Conservation (phyloP, 768 basidiomycete species). For the Gloeophyllum trabeum region DNA sequence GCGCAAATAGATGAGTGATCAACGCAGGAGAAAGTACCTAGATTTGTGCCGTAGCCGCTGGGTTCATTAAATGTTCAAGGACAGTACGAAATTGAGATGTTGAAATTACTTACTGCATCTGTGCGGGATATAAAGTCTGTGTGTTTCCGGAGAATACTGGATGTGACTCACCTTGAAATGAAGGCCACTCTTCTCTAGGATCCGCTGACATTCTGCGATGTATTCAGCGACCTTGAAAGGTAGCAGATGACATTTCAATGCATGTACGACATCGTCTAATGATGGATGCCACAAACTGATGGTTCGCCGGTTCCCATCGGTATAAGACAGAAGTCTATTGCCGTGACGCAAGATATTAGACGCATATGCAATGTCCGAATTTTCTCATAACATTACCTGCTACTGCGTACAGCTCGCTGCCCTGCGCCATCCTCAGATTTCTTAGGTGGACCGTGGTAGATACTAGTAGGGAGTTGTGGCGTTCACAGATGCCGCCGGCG, state of each 20-base stretch:
- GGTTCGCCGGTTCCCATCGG: constrained; percentile 33
- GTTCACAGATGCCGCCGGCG: too few relatives aligned
- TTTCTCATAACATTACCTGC: constrained; percentile 38
- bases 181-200: constrained; percentile 77
- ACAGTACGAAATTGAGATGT: not conserved
- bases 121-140: not conserved
- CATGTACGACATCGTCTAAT: constrained; percentile 16
- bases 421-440: too few relatives aligned
- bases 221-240: constrained; percentile 54
- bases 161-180: constrained; percentile 55
- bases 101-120: constrained; percentile 55
- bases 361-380: not conserved
- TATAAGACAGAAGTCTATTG: constrained; percentile 79
- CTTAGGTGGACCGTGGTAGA: too few relatives aligned
- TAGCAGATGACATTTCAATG: constrained; percentile 14
- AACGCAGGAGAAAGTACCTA: constrained; percentile 34
- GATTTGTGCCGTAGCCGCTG: constrained; percentile 88
- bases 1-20: not conserved
- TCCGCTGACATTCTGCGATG: constrained; percentile 70
- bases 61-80: constrained; percentile 2
- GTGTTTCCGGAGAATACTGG: constrained; percentile 2
- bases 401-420: constrained; percentile 71
- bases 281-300: constrained; percentile 11
- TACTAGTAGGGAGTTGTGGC: too few relatives aligned
- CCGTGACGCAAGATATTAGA: not conserved